Evolutionary conservation across 1,139 yeast genomes (phyloP).

Genomic region (Candida albicans): DNA sequence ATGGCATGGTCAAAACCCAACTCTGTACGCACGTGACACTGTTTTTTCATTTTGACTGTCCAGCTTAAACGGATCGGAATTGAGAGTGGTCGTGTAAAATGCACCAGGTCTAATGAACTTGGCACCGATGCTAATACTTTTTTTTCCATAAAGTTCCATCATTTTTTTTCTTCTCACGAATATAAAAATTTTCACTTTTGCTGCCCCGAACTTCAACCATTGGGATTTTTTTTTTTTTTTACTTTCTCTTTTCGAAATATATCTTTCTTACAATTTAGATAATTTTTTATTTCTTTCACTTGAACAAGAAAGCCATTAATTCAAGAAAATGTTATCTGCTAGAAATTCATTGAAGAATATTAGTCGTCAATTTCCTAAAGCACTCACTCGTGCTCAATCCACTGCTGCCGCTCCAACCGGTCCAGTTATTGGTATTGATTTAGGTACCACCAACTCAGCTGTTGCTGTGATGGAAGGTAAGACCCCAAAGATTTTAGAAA

Average conservation of each 20-base stretch:
- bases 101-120: too few species aligned
- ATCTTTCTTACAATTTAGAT: slow-evolving; percentile 3
- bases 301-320: slow-evolving; percentile 3
- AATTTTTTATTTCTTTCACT: background rate
- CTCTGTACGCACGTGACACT: too few species aligned
- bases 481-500: slow-evolving; percentile 93
- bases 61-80: too few species aligned
- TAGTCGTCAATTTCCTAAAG: slow-evolving; percentile 39
- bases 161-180: background rate
- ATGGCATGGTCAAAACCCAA: too few species aligned
- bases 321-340: slow-evolving; percentile 42
- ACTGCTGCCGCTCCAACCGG: slow-evolving; percentile 56
- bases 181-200: slow-evolving; percentile 9
- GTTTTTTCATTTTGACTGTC: too few species aligned
- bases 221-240: background rate
- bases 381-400: slow-evolving; percentile 53
- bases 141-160: slow-evolving; percentile 10
- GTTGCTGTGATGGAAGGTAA: slow-evolving; percentile 92
- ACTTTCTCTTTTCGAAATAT: slow-evolving; percentile 6
- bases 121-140: background rate
- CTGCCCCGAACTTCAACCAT: slow-evolving; percentile 1
- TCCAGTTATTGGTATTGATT: slow-evolving; percentile 95
- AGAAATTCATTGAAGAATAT: slow-evolving; percentile 44
- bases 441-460: slow-evolving; percentile 99
- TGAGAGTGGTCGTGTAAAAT: too few species aligned